phyloP scores from a whole-genome alignment of 2,329 filamentous ascomycete genomes.

The Verticillium dahliae region DNA sequence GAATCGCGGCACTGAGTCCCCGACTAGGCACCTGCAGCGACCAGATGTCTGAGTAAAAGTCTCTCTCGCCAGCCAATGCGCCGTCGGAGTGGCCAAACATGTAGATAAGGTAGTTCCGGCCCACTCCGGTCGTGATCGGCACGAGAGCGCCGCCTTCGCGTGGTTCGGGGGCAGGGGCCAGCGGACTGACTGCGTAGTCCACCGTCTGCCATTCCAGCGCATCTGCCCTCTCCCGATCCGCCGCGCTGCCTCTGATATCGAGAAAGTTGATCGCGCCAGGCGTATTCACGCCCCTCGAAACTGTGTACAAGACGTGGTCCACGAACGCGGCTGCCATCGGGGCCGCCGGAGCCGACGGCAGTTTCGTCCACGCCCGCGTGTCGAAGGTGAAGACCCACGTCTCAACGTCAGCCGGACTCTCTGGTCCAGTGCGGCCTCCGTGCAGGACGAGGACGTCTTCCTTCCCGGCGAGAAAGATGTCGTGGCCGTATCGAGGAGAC shows the following conservation, averaged over 20 bases:
- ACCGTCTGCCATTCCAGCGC: slow-evolving; percentile 28
- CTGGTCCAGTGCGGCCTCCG: slow-evolving; percentile 30
- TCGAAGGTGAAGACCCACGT: slow-evolving; percentile 44
- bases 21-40: slow-evolving; percentile 43
- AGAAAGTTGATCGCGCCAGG: slow-evolving; percentile 28
- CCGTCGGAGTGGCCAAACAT: slow-evolving; percentile 31
- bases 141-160: slow-evolving; percentile 35
- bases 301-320: slow-evolving; percentile 37
- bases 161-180: slow-evolving; percentile 30
- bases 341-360: slow-evolving; percentile 34
- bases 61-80: slow-evolving; percentile 13
- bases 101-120: slow-evolving; percentile 43
- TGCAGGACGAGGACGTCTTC: slow-evolving; percentile 45
- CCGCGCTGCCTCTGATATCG: slow-evolving; percentile 20
- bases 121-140: slow-evolving; percentile 42
- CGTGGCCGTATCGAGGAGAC: slow-evolving; percentile 21
- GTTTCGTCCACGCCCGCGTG: slow-evolving; percentile 39
- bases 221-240: slow-evolving; percentile 20
- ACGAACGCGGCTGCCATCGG: slow-evolving; percentile 34
- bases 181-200: slow-evolving; percentile 27
- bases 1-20: slow-evolving; percentile 34
- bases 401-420: slow-evolving; percentile 35
- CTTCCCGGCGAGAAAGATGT: slow-evolving; percentile 27
- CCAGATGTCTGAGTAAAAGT: slow-evolving; percentile 38
- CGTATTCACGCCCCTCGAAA: slow-evolving; percentile 27